Conservation (phyloP, 2,329 filamentous ascomycete genomes). For the Drechslerella stenobrocha region DNA sequence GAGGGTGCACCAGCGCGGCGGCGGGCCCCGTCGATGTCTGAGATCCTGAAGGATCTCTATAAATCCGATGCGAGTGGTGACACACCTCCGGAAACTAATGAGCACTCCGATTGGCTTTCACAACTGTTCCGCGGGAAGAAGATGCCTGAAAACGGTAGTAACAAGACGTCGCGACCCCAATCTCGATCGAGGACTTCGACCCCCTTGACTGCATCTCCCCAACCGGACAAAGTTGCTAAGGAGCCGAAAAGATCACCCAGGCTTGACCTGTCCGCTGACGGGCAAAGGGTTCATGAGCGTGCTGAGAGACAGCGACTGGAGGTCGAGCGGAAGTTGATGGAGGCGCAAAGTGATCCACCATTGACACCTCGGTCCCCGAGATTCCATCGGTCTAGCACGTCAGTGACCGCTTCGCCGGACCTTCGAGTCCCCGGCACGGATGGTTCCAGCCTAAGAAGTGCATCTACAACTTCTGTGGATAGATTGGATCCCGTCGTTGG, state of each 20-base stretch:
- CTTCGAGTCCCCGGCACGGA: conserved; percentile 25
- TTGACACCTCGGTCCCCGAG: conserved; percentile 34
- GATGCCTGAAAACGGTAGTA: conserved; percentile 10
- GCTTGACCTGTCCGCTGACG: conserved; percentile 29
- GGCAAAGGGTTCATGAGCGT: conserved; percentile 37
- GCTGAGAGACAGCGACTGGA: conserved; percentile 41
- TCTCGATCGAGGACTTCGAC: conserved; percentile 20
- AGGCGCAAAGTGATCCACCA: conserved; percentile 32
- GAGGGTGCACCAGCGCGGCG: conserved; percentile 20
- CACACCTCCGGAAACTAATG: conserved; percentile 9
- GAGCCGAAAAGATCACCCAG: conserved; percentile 27
- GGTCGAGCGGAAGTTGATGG: conserved; percentile 39
- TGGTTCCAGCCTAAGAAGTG: conserved; percentile 29
- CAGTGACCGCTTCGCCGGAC: conserved; percentile 39
- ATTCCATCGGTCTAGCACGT: conserved; percentile 33
- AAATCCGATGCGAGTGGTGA: conserved; percentile 14
- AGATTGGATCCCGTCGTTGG: conserved; percentile 32
- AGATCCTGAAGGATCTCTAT: conserved; percentile 42
- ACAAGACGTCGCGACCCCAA: conserved; percentile 4
- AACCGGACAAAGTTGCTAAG: conserved; percentile 14
- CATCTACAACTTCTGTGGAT: conserved; percentile 37
- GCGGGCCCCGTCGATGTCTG: conserved; percentile 43
- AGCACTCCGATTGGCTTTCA: conserved; percentile 38
- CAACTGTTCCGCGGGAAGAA: conserved; percentile 43
- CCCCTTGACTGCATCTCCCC: conserved; percentile 22